A percentile compares a stretch with the other conserved stretches of the same genome.
Evolutionary conservation across 2,329 filamentous ascomycete species (phyloP).

Genomic region (Fusarium luffae): DNA sequence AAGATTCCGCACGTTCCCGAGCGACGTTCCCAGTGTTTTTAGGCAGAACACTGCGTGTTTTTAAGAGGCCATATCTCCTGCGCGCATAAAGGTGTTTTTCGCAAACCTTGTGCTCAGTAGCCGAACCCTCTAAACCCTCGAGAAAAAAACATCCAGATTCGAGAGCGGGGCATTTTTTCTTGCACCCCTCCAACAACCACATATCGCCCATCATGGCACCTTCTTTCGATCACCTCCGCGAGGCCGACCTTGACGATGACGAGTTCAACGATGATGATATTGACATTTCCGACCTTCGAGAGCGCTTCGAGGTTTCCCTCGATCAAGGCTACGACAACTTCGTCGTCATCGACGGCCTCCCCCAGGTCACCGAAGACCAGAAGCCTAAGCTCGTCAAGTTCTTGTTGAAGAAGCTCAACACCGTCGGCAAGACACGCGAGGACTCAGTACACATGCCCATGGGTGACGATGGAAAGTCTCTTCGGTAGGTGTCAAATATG

Average conservation of each 20-base stretch:
- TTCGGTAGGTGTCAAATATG: conserved; percentile 71
- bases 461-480: conserved; percentile 84
- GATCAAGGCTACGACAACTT: conserved; percentile 97
- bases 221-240: conserved; percentile 90
- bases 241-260: conserved; percentile 87
- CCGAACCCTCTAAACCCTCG: conserved; percentile 33
- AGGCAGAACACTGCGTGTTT: conserved; percentile 37
- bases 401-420: conserved; percentile 89
- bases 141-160: conserved; percentile 35
- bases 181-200: conserved; percentile 50
- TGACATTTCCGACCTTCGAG: conserved; percentile 92
- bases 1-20: conserved; percentile 46
- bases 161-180: conserved; percentile 54
- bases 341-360: conserved; percentile 94
- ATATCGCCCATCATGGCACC: conserved; percentile 77
- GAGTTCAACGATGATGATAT: conserved; percentile 93
- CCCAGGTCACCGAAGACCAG: conserved; percentile 87
- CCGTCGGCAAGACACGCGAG: conserved; percentile 85
- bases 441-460: conserved; percentile 95
- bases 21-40: conserved; percentile 40
- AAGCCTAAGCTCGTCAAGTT: conserved; percentile 97
- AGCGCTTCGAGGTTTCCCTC: conserved; percentile 94
- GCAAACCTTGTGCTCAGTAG: conserved; percentile 33
- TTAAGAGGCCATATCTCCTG: conserved; percentile 34
- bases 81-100: conserved; percentile 36